A percentile compares a stretch with the other conserved stretches of the same genome.
Conservation (phyloP, 1,284 basidiomycete genomes). For the Microbotryomycetes sp. region DNA sequence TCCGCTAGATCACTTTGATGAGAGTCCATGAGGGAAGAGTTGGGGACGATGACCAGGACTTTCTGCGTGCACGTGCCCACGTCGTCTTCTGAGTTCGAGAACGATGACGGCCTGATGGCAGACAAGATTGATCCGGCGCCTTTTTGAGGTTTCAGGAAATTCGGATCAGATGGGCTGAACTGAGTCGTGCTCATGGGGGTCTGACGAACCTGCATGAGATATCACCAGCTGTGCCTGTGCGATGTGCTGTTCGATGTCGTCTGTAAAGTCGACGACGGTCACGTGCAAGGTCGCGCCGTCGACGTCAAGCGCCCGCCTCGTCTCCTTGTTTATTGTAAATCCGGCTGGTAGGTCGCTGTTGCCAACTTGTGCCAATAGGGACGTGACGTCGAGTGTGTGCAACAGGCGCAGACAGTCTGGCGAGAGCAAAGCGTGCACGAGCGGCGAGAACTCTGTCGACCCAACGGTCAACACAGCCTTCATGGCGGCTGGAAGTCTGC, state of each 20-base stretch:
- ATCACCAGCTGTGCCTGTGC: constrained; percentile 67
- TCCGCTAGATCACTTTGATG: constrained; percentile 85
- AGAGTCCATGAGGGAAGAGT: constrained; percentile 79
- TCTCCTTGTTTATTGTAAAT: background rate
- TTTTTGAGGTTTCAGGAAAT: constrained; percentile 39
- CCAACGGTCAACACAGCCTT: constrained; percentile 74
- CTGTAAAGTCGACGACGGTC: constrained; percentile 63
- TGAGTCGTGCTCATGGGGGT: background rate
- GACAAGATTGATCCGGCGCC: constrained; percentile 93
- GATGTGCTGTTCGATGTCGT: constrained; percentile 60
- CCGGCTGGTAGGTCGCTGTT: constrained; percentile 41
- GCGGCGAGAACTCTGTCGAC: constrained; percentile 74
- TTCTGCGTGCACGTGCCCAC: constrained; percentile 47
- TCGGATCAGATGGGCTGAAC: background rate
- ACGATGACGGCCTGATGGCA: constrained; percentile 53
- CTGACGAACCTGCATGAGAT: constrained; percentile 75
- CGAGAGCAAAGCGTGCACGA: constrained; percentile 60
- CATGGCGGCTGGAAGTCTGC: background rate
- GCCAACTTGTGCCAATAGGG: constrained; percentile 68
- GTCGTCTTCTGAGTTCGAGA: background rate
- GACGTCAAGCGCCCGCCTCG: too few species aligned
- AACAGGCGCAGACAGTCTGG: constrained; percentile 51
- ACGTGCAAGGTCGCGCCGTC: constrained; percentile 45
- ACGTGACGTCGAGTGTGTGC: constrained; percentile 50
- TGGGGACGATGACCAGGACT: constrained; percentile 75